These are phyloP conservation scores for Paramecium sonneborni DNA, from an alignment of 73 alveolate species.

Conservation along the genomic window DNA sequence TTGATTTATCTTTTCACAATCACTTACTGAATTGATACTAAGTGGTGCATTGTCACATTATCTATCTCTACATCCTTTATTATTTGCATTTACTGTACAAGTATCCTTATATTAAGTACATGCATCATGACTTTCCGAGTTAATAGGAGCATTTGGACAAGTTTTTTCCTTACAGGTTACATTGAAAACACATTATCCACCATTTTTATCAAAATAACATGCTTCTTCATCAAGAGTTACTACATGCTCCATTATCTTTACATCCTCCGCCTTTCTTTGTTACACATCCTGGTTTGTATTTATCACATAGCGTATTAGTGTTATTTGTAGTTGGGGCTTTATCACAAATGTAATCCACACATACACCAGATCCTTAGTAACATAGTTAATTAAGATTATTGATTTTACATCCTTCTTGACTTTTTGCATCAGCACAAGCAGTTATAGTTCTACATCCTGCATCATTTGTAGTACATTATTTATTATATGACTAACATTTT, in stretches of 20 bases:
- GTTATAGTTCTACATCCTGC: neutral
- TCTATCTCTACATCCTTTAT: neutral
- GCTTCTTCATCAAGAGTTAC: neutral
- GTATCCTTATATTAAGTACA: neutral
- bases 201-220: neutral
- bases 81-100: neutral
- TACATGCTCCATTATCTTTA: neutral
- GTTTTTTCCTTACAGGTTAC: neutral
- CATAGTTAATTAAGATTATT: neutral
- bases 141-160: neutral
- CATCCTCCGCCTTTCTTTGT: conserved; percentile 25
- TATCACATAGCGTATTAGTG: neutral
- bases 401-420: neutral
- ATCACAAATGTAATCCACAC: neutral
- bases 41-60: neutral
- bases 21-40: neutral
- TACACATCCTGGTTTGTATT: neutral
- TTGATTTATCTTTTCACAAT: neutral
- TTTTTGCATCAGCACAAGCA: neutral
- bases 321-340: neutral
- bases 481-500: neutral
- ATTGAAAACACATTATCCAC: neutral
- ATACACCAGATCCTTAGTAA: neutral
- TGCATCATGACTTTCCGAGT: neutral
- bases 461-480: neutral